Conservation (phyloP, 2,329 filamentous ascomycete genomes). For the Diplodia corticola region DNA sequence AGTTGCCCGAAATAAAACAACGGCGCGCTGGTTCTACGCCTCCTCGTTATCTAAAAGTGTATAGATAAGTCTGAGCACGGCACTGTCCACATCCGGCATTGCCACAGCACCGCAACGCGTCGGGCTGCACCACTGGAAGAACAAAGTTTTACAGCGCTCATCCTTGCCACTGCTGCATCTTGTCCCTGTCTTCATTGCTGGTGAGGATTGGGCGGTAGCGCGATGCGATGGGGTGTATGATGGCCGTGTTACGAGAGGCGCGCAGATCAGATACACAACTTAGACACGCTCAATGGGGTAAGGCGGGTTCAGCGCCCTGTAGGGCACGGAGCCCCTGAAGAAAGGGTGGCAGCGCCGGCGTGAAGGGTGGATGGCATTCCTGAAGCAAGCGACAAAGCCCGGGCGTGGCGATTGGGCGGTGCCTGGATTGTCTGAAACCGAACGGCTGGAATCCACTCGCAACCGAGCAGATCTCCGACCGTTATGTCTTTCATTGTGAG, state of each 20-base stretch:
- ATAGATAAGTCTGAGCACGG: neutral
- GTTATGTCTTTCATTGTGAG: slow-evolving; percentile 22
- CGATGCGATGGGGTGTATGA: neutral
- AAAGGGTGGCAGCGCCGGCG: slow-evolving; percentile 7
- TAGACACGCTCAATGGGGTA: neutral
- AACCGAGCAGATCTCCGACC: slow-evolving; percentile 14
- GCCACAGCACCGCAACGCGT: neutral
- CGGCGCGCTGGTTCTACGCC: neutral
- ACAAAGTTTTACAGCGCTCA: neutral
- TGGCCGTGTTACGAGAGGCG: neutral
- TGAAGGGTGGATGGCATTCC: slow-evolving; percentile 6
- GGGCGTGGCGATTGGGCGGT: slow-evolving; percentile 12
- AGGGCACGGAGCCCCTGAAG: slow-evolving; percentile 9
- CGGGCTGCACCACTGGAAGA: neutral
- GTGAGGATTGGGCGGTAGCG: neutral
- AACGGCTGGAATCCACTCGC: slow-evolving; percentile 2
- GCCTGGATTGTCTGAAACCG: slow-evolving; percentile 8
- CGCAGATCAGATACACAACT: neutral
- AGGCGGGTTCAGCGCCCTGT: slow-evolving; percentile 3
- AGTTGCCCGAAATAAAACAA: neutral
- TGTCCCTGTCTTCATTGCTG: neutral
- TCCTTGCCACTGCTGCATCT: neutral
- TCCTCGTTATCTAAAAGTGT: neutral
- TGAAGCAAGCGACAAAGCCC: slow-evolving; percentile 10
- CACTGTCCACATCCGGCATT: neutral